Conservation (phyloP, 176 grass and related monocot species). For the Dendrocalamus sinicus region DNA sequence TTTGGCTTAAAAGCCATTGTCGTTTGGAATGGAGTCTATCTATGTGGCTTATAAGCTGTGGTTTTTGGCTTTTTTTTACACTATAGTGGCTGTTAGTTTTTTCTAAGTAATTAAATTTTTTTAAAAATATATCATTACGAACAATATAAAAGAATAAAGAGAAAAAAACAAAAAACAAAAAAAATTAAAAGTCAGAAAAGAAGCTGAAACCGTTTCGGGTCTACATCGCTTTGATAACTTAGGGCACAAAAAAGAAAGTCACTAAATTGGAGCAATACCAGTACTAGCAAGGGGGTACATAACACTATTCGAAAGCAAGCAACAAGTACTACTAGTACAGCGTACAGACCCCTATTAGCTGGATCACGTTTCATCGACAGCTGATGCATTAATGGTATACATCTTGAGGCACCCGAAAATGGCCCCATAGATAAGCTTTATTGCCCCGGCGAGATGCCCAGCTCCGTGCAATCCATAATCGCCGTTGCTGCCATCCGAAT, state of each 20-base stretch:
- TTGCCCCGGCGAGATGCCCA: neutral
- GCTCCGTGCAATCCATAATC: neutral
- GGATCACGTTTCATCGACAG: constrained; percentile 34
- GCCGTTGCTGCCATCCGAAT: neutral
- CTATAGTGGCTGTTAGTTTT: no score
- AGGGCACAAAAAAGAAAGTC: neutral
- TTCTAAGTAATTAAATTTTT: no score
- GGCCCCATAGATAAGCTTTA: neutral
- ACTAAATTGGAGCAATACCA: neutral
- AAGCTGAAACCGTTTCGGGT: no score
- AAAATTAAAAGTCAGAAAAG: no score
- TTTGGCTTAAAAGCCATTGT: no score
- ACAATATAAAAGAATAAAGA: no score
- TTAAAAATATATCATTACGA: no score
- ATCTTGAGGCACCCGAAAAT: neutral
- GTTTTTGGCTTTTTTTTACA: no score
- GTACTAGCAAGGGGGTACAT: neutral
- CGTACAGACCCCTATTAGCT: constrained; percentile 26
- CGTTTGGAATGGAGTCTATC: no score
- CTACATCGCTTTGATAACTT: neutral
- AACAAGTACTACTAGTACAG: neutral
- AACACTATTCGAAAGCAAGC: neutral
- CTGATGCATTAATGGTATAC: neutral
- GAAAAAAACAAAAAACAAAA: no score
- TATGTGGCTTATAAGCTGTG: no score